Conservation (phyloP, 345 rosid genomes). For the Anacardium occidentale region DNA sequence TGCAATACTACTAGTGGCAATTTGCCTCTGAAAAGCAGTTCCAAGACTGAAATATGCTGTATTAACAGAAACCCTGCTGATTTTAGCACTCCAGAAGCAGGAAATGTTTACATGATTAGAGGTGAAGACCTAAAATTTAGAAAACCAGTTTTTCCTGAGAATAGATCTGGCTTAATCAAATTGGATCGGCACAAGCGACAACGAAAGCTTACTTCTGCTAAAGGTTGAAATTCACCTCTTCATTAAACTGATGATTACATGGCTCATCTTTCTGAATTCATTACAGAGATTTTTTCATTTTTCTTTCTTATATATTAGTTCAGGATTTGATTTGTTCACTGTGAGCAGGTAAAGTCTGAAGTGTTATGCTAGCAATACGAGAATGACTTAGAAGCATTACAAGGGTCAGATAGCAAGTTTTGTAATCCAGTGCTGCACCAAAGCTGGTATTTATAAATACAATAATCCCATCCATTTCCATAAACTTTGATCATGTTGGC, state of each 20-base stretch:
- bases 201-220: slow-evolving; percentile 37
- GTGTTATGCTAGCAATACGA: slow-evolving; percentile 6
- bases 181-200: slow-evolving; percentile 41
- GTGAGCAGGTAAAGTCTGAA: slow-evolving; percentile 19
- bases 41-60: slow-evolving; percentile 44
- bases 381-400: background rate
- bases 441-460: slow-evolving; percentile 4
- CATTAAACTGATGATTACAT: background rate
- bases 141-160: slow-evolving; percentile 23
- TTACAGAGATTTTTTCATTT: background rate
- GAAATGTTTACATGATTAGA: slow-evolving; percentile 62
- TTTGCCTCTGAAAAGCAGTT: slow-evolving; percentile 34
- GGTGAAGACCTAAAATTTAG: slow-evolving; percentile 52
- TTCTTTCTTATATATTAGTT: background rate
- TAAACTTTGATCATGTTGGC: slow-evolving; percentile 10
- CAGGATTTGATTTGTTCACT: background rate
- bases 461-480: background rate
- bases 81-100: slow-evolving; percentile 64
- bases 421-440: background rate
- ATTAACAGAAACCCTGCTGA: slow-evolving; percentile 93
- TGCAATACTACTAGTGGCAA: slow-evolving; percentile 23
- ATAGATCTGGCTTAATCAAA: slow-evolving; percentile 22
- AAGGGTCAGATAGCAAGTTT: slow-evolving; percentile 13
- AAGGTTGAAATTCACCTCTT: slow-evolving; percentile 22
- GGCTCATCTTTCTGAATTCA: background rate